These are phyloP conservation scores for Penicillium tannophilum DNA, from an alignment of 495 filamentous ascomycete genomes.

Conservation along the genomic window DNA sequence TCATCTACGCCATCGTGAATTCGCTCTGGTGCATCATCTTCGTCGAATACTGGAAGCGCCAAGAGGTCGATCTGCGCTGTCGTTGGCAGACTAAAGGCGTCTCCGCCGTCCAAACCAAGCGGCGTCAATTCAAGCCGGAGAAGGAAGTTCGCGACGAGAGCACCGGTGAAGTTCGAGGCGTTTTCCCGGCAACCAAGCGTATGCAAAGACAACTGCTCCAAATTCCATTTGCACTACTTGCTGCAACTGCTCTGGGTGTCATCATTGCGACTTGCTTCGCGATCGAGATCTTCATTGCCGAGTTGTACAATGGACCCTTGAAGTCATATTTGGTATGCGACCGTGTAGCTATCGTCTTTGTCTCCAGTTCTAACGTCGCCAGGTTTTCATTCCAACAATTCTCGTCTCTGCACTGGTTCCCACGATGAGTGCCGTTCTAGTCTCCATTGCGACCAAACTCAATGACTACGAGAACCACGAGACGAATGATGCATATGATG, in stretches of 20 bases:
- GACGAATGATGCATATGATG: conserved; percentile 75
- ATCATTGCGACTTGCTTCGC: conserved; percentile 87
- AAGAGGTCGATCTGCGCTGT: conserved; percentile 86
- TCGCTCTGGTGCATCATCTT: conserved; percentile 88
- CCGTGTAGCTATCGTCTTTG: not conserved
- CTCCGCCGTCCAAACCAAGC: conserved; percentile 73
- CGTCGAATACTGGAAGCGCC: conserved; percentile 95
- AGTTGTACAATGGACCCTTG: conserved; percentile 89
- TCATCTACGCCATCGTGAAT: conserved; percentile 78
- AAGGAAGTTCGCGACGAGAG: conserved; percentile 73
- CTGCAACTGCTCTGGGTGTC: conserved; percentile 68
- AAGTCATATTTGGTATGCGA: conserved; percentile 77
- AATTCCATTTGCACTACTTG: conserved; percentile 81
- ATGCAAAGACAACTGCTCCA: conserved; percentile 79
- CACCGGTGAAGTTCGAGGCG: conserved; percentile 78
- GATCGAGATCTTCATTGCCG: conserved; percentile 94
- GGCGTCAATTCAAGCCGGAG: conserved; percentile 79
- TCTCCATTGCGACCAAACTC: conserved; percentile 72
- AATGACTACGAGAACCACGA: conserved; percentile 93
- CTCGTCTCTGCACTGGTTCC: conserved; percentile 82
- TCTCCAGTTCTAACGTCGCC: conserved; percentile 31
- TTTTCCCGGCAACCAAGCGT: conserved; percentile 78
- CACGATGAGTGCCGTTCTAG: conserved; percentile 74
- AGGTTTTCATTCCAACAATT: conserved; percentile 88
- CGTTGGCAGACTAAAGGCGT: conserved; percentile 92